Evolutionary conservation across 768 basidiomycete genomes (phyloP).

Genomic region (Leucogyrophana mollusca): DNA sequence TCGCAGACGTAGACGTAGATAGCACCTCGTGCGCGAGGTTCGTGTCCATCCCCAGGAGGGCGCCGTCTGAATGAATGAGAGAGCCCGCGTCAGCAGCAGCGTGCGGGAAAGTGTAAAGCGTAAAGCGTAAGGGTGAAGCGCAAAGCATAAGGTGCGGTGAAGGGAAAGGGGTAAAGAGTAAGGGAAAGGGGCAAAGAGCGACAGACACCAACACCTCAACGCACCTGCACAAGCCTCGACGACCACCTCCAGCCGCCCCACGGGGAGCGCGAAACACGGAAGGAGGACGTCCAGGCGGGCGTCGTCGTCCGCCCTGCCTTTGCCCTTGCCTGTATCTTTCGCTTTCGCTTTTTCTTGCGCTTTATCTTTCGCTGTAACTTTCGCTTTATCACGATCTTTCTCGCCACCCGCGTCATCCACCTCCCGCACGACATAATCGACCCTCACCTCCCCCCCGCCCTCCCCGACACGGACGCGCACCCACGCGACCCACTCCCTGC

Average conservation of each 20-base stretch:
- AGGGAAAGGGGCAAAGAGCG: too few species aligned
- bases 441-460: slow-evolving; percentile 48
- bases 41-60: slow-evolving; percentile 45
- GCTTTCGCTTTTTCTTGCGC: too few species aligned
- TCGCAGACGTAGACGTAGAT: slow-evolving; percentile 36
- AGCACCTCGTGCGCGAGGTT: slow-evolving; percentile 55
- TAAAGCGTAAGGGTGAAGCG: too few species aligned
- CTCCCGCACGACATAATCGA: slow-evolving; percentile 63
- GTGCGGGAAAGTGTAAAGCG: background rate
- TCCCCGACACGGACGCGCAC: slow-evolving; percentile 57
- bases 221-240: too few species aligned
- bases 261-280: slow-evolving; percentile 71
- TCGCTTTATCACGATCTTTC: too few species aligned
- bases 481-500: slow-evolving; percentile 66
- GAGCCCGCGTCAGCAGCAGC: background rate
- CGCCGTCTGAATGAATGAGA: slow-evolving; percentile 39
- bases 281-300: slow-evolving; percentile 48
- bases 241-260: slow-evolving; percentile 63
- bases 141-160: too few species aligned
- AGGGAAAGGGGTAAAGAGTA: too few species aligned
- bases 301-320: slow-evolving; percentile 32
- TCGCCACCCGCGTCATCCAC: slow-evolving; percentile 6
- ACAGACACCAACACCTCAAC: too few species aligned
- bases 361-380: background rate
- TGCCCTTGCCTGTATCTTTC: slow-evolving; percentile 35